Percentiles rank a stretch among this genome's conserved stretches.
Conservation (phyloP, 2,329 filamentous ascomycete genomes). For the Alternaria triticimaculans region DNA sequence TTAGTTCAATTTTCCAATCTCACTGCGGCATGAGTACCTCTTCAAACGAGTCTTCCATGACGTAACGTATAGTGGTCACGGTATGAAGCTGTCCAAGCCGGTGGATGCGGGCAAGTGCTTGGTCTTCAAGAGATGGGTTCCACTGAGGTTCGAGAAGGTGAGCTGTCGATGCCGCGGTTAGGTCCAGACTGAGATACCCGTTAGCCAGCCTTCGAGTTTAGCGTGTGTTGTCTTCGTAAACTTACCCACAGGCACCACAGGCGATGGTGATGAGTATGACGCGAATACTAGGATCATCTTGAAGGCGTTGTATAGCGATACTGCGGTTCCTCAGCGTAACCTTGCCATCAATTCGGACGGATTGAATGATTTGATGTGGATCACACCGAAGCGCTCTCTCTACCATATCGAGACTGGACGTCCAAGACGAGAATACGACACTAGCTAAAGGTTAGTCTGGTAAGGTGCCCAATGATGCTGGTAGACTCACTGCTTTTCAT, state of each 20-base stretch:
- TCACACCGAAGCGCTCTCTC: constrained; percentile 24
- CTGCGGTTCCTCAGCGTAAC: constrained; percentile 53
- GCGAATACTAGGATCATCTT: constrained; percentile 43
- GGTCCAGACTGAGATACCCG: constrained; percentile 29
- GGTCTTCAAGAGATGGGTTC: constrained; percentile 55
- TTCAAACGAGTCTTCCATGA: constrained; percentile 51
- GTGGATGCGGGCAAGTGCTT: constrained; percentile 48
- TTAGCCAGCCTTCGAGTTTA: neutral
- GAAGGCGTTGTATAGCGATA: constrained; percentile 51
- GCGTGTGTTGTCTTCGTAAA: neutral
- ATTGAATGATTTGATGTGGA: constrained; percentile 32
- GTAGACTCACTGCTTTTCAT: neutral
- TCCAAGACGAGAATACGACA: constrained; percentile 62
- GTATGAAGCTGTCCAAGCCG: constrained; percentile 26
- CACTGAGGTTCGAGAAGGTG: constrained; percentile 62
- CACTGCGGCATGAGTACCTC: neutral
- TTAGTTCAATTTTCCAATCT: neutral
- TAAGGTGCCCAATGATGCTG: fast-evolving
- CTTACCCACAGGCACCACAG: constrained; percentile 61
- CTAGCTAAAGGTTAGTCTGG: constrained; percentile 33
- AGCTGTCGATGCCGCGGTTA: constrained; percentile 56
- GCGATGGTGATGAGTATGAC: constrained; percentile 58
- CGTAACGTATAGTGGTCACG: constrained; percentile 50
- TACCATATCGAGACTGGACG: constrained; percentile 57
- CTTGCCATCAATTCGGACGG: constrained; percentile 58